Evolutionary conservation across 208 protist species (phyloP), one percentile per base, ranked within the genome.

Genomic region (Angomonas deanei): DNA sequence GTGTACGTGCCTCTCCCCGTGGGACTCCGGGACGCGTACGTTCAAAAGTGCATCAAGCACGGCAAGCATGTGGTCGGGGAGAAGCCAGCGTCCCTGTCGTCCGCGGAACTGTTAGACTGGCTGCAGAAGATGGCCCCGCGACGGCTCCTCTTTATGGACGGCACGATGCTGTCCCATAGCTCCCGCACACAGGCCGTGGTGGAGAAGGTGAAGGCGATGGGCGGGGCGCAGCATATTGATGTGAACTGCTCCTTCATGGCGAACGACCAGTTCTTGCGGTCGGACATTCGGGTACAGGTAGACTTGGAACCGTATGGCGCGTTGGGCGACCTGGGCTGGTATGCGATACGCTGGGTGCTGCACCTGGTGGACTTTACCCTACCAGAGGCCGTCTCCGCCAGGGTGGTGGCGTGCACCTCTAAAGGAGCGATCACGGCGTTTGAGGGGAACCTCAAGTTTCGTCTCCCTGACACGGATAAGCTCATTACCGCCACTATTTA

Each of bases 261-360:
- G 13, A 76, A 74, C 15, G 70, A 72, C 39, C 64, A 66, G n/a
- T 87, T 87, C 53, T 61, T 84, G 33, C 46, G 68, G 3, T 74
- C 55, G 33, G 82, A 87, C 66, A 87, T 92, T 66, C 82, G 82
- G 47, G 27, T 87, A 21, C 69, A 87, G 49, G 70, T 73, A 24
- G 49, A 58, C 23, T 55, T 87, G 55, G 82, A 89, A 70, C 79
- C 82, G 31, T 64, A 80, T n/a, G 82, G 85, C 21, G 81, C 74
- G 3, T 68, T 92, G 13, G 82, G 85, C 11, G 82, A 92, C 58
- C 61, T 86, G 61, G 85, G 85, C 6, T 92, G 85, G 85, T 89
- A 92, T 72, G 82, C 76, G 60, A 76, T 92, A 19, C 81, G 85
- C 30, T 76, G 72, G 69, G 78, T 86, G 27, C 61, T 89, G 61